phyloP scores from a whole-genome alignment of 257 asterid species.

The Parsonsia alboflavescens region DNA sequence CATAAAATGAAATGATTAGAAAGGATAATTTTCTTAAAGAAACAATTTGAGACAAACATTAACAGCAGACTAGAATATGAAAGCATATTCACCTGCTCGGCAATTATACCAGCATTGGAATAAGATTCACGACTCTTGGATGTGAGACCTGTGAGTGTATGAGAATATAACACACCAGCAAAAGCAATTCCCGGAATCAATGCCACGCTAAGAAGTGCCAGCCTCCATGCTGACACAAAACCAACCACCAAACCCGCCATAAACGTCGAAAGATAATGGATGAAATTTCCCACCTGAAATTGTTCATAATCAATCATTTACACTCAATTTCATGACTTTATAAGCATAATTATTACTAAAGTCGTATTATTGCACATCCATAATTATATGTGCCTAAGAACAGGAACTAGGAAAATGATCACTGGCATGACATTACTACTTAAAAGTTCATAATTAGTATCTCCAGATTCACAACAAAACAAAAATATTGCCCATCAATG shows the following conservation, averaged over 20 bases:
- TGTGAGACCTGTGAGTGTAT: slow-evolving; percentile 91
- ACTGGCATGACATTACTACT: slow-evolving; percentile 6
- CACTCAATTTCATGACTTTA: neutral
- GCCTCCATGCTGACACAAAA: slow-evolving; percentile 94
- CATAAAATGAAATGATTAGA: neutral
- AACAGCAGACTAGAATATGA: slow-evolving; percentile 8
- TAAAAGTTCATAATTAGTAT: neutral
- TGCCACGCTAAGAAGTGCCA: slow-evolving; percentile 94
- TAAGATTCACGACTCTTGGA: slow-evolving; percentile 96
- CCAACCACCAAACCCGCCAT: slow-evolving; percentile 99
- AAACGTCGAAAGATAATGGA: slow-evolving; percentile 93
- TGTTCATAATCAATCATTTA: neutral
- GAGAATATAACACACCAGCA: slow-evolving; percentile 92
- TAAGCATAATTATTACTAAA: slow-evolving; percentile 3
- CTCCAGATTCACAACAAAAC: neutral
- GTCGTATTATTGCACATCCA: neutral
- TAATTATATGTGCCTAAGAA: slow-evolving; percentile 1
- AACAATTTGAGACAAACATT: neutral
- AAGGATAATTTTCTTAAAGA: neutral
- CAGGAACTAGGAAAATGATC: slow-evolving; percentile 4
- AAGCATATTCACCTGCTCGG: slow-evolving; percentile 76
- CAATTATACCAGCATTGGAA: slow-evolving; percentile 90
- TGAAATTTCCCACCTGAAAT: slow-evolving; percentile 88
- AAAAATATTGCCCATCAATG: neutral
- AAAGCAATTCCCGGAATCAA: slow-evolving; percentile 97